Base-by-base conservation (phyloP, 2,329 filamentous ascomycete genomes). In the Penicillium sp. region DNA sequence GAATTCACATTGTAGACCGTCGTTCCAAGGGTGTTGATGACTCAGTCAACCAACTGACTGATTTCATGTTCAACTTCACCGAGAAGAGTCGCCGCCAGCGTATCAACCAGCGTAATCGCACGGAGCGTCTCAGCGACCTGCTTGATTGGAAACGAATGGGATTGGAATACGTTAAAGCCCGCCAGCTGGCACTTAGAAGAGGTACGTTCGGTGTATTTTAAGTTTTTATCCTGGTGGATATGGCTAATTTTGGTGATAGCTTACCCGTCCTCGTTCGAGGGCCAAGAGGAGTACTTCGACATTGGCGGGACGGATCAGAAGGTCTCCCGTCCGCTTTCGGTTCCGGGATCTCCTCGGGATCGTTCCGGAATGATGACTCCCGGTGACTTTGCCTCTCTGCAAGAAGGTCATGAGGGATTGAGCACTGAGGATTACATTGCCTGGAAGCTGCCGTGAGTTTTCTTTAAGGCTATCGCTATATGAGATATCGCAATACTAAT, bases 71-170 rank as follows among this genome's bases (percentile, higher is more conserved):
- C 70, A 91, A 97, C 43, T 99, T 97, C 71, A 88, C 89, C 58
- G 83, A 83, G 70, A 99, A 99, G 85, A 96, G 90, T 74, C 89
- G 91, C 54, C 86, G 94, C 57, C 94, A 99, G 76, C 90, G 94
- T 47, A 99, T 99, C 82, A 99, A 99, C 81, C 94, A 97, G 79
- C 86, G 94, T 46, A 99, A 99, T 76, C 86, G 94, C 51, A 99
- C 94, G 0, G 94, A 99, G 79, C 86, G 94, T 44, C 79, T 99
- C 51, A 96, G 91, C 68, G 94, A 99, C 71, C 80, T 99, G 56
- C 82, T 99, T 38, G 94, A 99, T 77, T 99, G 94, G 94, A 97
- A 97, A 83, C 84, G 94, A 46, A 99, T 99, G 94, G 94, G 94
- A 19, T 88, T 97, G 87, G 94, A 99, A 76, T 99, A 99, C 70